These are phyloP conservation scores for Apiotrichum porosum DNA, from an alignment of 1,284 basidiomycete species.

Conservation along the genomic window DNA sequence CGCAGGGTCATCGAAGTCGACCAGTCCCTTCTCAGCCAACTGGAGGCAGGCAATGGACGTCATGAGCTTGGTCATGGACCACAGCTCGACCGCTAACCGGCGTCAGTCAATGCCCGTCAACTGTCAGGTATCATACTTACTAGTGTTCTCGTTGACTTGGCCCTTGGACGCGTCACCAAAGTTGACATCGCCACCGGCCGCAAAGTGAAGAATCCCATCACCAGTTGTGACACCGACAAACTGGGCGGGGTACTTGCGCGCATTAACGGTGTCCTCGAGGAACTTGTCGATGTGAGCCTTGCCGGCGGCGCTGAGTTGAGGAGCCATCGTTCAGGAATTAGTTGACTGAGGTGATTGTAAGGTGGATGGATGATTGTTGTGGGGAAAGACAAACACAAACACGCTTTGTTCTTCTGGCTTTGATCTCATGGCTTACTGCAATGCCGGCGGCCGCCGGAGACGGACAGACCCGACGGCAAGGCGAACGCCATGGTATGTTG, in stretches of 20 bases:
- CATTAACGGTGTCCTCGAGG: constrained; percentile 19
- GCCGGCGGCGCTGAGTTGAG: background rate
- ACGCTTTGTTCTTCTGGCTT: too few species aligned
- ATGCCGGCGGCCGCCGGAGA: too few species aligned
- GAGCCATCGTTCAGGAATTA: too few species aligned
- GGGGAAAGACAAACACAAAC: too few species aligned
- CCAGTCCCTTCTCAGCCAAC: constrained; percentile 29
- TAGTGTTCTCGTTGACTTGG: constrained; percentile 28
- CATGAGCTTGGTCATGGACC: constrained; percentile 37
- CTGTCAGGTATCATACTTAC: constrained; percentile 17
- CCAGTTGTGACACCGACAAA: constrained; percentile 30
- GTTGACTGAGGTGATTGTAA: too few species aligned
- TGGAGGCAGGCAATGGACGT: constrained; percentile 31
- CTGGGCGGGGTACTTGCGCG: constrained; percentile 23
- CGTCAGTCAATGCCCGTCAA: background rate
- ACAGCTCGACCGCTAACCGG: constrained; percentile 33
- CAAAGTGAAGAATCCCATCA: constrained; percentile 27
- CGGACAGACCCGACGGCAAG: too few species aligned
- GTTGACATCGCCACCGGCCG: constrained; percentile 24
- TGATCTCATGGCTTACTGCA: too few species aligned
- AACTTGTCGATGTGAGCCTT: constrained; percentile 18
- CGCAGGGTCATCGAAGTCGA: constrained; percentile 25
- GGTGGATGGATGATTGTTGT: too few species aligned
- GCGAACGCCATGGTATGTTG: too few species aligned
- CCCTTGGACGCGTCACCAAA: constrained; percentile 26